A percentile compares a stretch with the other conserved stretches of the same genome.
Evolutionary conservation across 768 basidiomycete genomes (phyloP).

Genomic region (Fomitopsis serialis): DNA sequence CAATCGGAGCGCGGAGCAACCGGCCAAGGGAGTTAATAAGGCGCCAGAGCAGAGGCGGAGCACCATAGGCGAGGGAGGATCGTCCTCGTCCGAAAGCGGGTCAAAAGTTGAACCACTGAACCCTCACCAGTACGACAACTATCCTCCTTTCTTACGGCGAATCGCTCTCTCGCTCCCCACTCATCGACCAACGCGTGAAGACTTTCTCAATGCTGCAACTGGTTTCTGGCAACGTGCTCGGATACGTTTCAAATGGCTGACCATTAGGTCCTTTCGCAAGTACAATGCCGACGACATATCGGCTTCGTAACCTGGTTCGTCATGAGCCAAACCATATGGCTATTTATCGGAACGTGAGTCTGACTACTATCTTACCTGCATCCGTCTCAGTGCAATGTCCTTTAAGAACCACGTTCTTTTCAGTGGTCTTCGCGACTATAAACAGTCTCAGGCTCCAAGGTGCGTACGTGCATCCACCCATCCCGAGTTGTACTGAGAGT

Average conservation of each 20-base stretch:
- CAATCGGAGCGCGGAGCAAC: background rate
- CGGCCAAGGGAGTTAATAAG: background rate
- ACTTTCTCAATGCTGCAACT: conserved; percentile 80
- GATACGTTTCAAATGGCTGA: conserved; percentile 97
- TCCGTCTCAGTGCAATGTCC: background rate
- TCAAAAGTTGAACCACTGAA: background rate
- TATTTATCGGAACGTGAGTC: conserved; percentile 87
- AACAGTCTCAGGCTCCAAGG: conserved; percentile 87
- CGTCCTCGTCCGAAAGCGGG: conserved; percentile 3
- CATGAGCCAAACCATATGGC: conserved; percentile 94
- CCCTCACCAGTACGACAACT: conserved; percentile 47
- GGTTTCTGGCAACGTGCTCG: conserved; percentile 88
- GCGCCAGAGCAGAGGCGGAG: background rate
- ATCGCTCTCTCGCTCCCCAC: conserved; percentile 73
- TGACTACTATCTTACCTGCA: conserved; percentile 1
- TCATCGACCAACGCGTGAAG: conserved; percentile 80
- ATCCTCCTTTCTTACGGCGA: conserved; percentile 76
- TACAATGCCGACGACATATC: conserved; percentile 97
- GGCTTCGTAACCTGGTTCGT: conserved; percentile 96
- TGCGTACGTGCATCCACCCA: conserved; percentile 24
- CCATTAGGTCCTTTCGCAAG: conserved; percentile 87
- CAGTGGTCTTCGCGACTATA: conserved; percentile 81
- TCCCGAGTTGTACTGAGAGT: conserved; percentile 1
- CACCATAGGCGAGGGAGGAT: background rate
- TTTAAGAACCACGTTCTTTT: conserved; percentile 87